A percentile compares a stretch with the other conserved stretches of the same genome.
Conservation (phyloP, 331 rosid genomes). For the Ulmus americana region DNA sequence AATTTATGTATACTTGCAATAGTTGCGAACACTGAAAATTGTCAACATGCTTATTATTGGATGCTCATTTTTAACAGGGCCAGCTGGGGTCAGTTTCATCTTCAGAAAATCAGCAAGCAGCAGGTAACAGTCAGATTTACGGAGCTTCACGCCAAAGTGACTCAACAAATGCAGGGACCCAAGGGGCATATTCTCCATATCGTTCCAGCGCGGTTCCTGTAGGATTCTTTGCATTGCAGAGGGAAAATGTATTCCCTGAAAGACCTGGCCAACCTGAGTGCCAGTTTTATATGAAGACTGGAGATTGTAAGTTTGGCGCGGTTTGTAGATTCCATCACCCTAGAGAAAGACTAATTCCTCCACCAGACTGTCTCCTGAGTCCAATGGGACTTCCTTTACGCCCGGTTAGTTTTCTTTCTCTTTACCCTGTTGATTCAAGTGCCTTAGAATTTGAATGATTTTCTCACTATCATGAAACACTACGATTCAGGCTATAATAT, state of each 20-base stretch:
- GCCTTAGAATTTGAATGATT: too few relatives aligned
- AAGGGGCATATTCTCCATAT: slow-evolving; percentile 54
- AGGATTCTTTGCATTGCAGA: slow-evolving; percentile 69
- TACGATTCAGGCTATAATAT: too few relatives aligned
- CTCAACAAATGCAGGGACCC: slow-evolving; percentile 51
- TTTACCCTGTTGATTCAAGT: background rate
- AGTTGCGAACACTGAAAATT: slow-evolving; percentile 13
- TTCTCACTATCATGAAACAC: too few relatives aligned
- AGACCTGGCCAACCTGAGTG: slow-evolving; percentile 98
- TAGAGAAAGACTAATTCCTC: slow-evolving; percentile 71
- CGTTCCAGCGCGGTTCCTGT: slow-evolving; percentile 64
- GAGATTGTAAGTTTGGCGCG: slow-evolving; percentile 94
- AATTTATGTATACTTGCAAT: background rate
- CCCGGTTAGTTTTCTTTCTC: slow-evolving; percentile 52
- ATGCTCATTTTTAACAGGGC: slow-evolving; percentile 54
- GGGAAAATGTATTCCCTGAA: slow-evolving; percentile 95
- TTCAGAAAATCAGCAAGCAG: slow-evolving; percentile 62
- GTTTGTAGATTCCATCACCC: slow-evolving; percentile 98
- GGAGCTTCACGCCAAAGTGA: slow-evolving; percentile 69
- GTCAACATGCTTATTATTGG: slow-evolving; percentile 25
- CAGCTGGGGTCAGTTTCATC: slow-evolving; percentile 75
- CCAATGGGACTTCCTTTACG: slow-evolving; percentile 91
- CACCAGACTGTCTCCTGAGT: slow-evolving; percentile 90
- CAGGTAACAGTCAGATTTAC: slow-evolving; percentile 55
- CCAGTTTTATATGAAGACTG: slow-evolving; percentile 94